Percentiles rank a stretch among this genome's conserved stretches.
Conservation (phyloP, 192 early-diverging fungal genomes). For the Podila minutissima region DNA sequence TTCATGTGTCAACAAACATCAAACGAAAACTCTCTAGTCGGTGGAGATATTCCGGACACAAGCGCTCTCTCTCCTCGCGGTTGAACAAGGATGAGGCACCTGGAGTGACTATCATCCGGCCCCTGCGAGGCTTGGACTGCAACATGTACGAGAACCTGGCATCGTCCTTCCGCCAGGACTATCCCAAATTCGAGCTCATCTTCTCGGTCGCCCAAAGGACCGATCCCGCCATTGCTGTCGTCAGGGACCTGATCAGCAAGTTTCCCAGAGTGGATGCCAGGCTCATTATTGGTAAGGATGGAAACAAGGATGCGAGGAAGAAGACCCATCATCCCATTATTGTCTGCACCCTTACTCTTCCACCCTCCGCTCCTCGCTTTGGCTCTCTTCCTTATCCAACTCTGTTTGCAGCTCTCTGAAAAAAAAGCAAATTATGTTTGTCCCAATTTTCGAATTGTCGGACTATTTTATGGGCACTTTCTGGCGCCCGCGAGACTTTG, state of each 20-base stretch:
- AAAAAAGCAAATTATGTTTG: no score
- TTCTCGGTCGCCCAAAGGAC: conserved; percentile 86
- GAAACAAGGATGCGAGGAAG: background rate
- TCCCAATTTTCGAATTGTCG: no score
- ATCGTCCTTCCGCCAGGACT: conserved; percentile 89
- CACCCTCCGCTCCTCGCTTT: background rate
- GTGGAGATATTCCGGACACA: conserved; percentile 34
- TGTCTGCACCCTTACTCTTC: background rate
- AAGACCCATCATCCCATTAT: background rate
- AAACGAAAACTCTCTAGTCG: conserved; percentile 15
- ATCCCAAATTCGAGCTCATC: conserved; percentile 90
- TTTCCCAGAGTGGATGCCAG: conserved; percentile 81
- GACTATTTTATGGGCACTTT: background rate
- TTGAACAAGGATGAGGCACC: conserved; percentile 59
- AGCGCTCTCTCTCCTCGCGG: conserved; percentile 51
- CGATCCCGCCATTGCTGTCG: conserved; percentile 88
- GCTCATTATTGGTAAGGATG: conserved; percentile 78
- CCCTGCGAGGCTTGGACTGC: conserved; percentile 92
- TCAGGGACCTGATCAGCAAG: conserved; percentile 69
- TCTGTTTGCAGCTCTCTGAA: no score
- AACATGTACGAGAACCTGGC: conserved; percentile 84
- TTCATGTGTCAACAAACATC: background rate
- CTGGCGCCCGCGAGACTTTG: background rate
- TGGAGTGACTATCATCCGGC: conserved; percentile 92
- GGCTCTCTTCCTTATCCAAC: background rate